These are phyloP conservation scores for Sporothrix inflata DNA, from an alignment of 2,329 filamentous ascomycete genomes.

Conservation along the genomic window DNA sequence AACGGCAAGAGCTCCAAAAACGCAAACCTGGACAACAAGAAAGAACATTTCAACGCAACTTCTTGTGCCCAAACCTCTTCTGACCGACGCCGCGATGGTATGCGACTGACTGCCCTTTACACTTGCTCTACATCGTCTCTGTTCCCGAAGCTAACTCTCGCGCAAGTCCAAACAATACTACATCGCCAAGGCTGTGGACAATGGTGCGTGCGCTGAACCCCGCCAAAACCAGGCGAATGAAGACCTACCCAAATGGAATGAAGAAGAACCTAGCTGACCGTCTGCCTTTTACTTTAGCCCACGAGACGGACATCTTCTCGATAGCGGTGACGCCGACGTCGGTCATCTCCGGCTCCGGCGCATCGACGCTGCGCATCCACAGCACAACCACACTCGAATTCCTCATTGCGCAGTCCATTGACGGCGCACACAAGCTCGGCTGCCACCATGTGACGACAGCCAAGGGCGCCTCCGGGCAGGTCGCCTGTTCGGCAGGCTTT, in stretches of 20 bases:
- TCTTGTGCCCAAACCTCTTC: neutral
- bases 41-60: neutral
- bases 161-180: constrained; percentile 97
- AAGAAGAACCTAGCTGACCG: neutral
- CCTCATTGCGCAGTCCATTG: constrained; percentile 77
- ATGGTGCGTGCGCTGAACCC: constrained; percentile 58
- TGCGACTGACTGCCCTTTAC: neutral
- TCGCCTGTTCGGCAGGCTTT: constrained; percentile 84
- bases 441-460: constrained; percentile 83
- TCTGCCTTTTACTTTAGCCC: constrained; percentile 57
- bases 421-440: constrained; percentile 80
- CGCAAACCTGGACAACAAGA: constrained; percentile 27
- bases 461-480: constrained; percentile 63
- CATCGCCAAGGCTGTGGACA: constrained; percentile 85
- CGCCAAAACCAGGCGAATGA: constrained; percentile 32
- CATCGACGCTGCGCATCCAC: constrained; percentile 80
- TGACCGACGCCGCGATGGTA: constrained; percentile 17
- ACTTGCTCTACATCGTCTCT: neutral
- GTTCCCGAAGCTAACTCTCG: constrained; percentile 4
- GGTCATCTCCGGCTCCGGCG: constrained; percentile 82
- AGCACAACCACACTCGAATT: constrained; percentile 72
- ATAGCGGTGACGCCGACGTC: constrained; percentile 74
- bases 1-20: constrained; percentile 22
- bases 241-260: neutral
- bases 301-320: constrained; percentile 82